Evolutionary conservation across 1,284 basidiomycete genomes (phyloP), one percentile per base, ranked within the genome.

Genomic region (Athelia psychrophila): DNA sequence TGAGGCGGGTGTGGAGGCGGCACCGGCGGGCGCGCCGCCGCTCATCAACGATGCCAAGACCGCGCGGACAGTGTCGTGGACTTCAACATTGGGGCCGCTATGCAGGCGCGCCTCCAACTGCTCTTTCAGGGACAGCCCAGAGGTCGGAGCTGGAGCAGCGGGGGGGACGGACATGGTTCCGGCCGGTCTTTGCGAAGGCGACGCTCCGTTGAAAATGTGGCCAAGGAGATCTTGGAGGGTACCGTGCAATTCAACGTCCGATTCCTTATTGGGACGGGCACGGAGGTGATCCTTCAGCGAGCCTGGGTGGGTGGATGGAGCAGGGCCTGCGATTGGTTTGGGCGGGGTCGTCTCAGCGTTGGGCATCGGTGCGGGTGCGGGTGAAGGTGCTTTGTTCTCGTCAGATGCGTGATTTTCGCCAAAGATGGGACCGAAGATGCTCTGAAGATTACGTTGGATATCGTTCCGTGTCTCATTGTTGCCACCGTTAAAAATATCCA

Each of bases 181-280:
- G 27, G 6, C 6, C 13, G 27, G 13, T 30, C 6, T 5, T 5
- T 30, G 27, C 5, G 13, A 30, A 6, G 5, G 27, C 13, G 27
- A 5, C 13, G 27, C 27, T 30, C 27, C 27, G 27, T 30, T 5
- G 38, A 46, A 46, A 12, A 74, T 64, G 16, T 68, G 70, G 13
- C 64, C 63, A 25, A 76, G 53, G 44, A 75, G 59, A 9, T 70
- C 69, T 36, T 67, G 65, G 24, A 75, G 68, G 6, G 71, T 71
- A 49, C 74, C 71, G 23, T 59, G 61, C 30, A 74, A 59, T 54
- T 75, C 72, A 12, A 60, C 54, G 18, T 60, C 61, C 25, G 62
- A 54, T 47, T 74, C 70, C 27, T 60, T 62, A 49, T 67, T 58
- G 9, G 71, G 58, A 35, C 70, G 67, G 9, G 60, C 46, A 54